Percentiles rank a stretch among this genome's conserved stretches.
Conservation (phyloP, 371 early-diverging fungal species). For the Actinomortierella ambigua region DNA sequence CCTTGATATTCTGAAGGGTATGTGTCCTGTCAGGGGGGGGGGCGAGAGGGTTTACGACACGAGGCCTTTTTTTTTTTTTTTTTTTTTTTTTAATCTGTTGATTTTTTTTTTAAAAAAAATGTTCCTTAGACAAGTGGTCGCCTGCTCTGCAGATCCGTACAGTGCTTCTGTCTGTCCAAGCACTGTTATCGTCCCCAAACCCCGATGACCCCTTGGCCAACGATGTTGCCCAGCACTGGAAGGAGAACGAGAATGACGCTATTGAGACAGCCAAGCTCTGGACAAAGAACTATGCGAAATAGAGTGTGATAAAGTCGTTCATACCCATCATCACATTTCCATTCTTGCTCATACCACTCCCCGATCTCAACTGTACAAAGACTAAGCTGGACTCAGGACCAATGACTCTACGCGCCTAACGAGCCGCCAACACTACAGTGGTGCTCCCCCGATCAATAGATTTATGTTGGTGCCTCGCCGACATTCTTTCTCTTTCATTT, state of each 20-base stretch:
- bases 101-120: not conserved
- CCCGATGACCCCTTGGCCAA: constrained; percentile 98
- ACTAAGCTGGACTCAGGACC: too few relatives aligned
- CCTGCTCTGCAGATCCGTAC: constrained; percentile 98
- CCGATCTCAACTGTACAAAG: too few relatives aligned
- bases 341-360: too few relatives aligned
- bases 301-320: not conserved
- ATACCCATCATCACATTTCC: too few relatives aligned
- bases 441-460: too few relatives aligned
- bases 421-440: too few relatives aligned
- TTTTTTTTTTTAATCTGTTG: constrained; percentile 9
- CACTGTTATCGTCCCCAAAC: constrained; percentile 98
- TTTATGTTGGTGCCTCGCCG: too few relatives aligned
- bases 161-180: constrained; percentile 97
- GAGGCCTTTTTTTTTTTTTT: not conserved
- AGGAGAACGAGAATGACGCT: constrained; percentile 92
- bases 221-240: constrained; percentile 99
- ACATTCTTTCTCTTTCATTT: not conserved
- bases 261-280: constrained; percentile 82
- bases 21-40: not conserved
- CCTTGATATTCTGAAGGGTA: constrained; percentile 98
- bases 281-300: constrained; percentile 56
- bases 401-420: too few relatives aligned
- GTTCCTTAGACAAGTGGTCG: constrained; percentile 95
- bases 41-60: too few relatives aligned